Evolutionary conservation across 371 early-diverging fungal genomes (phyloP), one percentile per base, ranked within the genome.

Genomic region (Lichtheimia ramosa): DNA sequence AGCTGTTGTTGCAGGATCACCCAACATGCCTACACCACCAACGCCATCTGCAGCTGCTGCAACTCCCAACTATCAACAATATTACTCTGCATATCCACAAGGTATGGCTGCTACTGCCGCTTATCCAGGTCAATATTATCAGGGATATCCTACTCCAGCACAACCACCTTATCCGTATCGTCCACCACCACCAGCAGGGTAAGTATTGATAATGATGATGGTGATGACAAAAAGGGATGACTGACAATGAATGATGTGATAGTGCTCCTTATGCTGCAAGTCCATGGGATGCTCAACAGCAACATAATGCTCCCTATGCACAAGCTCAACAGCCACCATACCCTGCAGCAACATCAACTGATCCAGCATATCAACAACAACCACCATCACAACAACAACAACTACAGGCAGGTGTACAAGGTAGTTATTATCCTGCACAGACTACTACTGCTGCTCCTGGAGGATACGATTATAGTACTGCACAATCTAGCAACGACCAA

Each of bases 71-170:
- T 51, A 34, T 51, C 51, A 51, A 18, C 54, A 62, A 20, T 46
- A 54, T 48, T 51, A 53, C 28, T 43, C 42, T 40, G 57, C 66
- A 43, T 61, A 58, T 52, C 34, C 56, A 51, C 25, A 5, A 21
- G 51, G 53, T 25, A 48, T 43, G 34, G 34, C 48, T n/a, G 59
- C 66, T 40, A 54, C 61, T 24, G 54, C 61, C 18, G n/a, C 40
- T 18, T 61, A 60, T 58, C 69, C 61, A 13, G 62, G 62, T 48
- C 70, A 59, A 53, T 70, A 55, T 43, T 73, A 69, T 51, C 73
- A 66, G 57, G 64, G 61, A 21, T 64, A 63, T 42, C 63, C 69
- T 13, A 55, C 59, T 24, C 50, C 48, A 41, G 49, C 60, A 18
- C 54, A 28, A 24, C 65, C 53, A n/a, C 66, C 54, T 1, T 59